Evolutionary conservation across 495 filamentous ascomycete species (phyloP).

Genomic region (Glarea lozoyensis): DNA sequence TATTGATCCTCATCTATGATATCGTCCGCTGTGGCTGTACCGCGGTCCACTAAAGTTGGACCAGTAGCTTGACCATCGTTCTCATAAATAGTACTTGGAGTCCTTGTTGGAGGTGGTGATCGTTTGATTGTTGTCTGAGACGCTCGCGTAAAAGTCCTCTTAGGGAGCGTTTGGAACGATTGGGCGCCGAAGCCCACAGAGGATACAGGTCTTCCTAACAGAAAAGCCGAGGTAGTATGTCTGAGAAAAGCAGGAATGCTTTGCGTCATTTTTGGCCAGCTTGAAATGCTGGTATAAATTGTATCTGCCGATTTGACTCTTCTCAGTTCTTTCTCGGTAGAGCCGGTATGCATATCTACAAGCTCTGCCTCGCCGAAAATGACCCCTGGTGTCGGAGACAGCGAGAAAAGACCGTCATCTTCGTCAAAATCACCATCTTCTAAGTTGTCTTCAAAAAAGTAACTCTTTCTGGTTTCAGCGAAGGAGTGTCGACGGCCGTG

Average conservation of each 20-base stretch:
- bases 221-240: constrained; percentile 1
- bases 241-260: background rate
- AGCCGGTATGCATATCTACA: constrained; percentile 12
- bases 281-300: constrained; percentile 6
- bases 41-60: constrained; percentile 13
- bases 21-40: constrained; percentile 9
- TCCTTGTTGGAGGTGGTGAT: constrained; percentile 1
- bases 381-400: constrained; percentile 11
- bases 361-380: constrained; percentile 18
- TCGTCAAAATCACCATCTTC: constrained; percentile 6
- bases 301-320: constrained; percentile 12
- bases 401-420: constrained; percentile 3
- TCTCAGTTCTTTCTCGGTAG: background rate
- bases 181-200: background rate
- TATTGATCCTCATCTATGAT: background rate
- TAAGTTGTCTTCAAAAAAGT: no score
- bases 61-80: background rate
- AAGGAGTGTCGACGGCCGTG: no score
- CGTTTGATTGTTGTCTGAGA: constrained; percentile 15
- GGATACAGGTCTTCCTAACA: background rate
- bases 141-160: constrained; percentile 9
- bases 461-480: no score
- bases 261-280: background rate
- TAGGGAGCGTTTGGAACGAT: background rate
- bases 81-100: background rate